Evolutionary conservation across 2,329 filamentous ascomycete genomes (phyloP).

Genomic region (Cylindrodendrum hubeiense): DNA sequence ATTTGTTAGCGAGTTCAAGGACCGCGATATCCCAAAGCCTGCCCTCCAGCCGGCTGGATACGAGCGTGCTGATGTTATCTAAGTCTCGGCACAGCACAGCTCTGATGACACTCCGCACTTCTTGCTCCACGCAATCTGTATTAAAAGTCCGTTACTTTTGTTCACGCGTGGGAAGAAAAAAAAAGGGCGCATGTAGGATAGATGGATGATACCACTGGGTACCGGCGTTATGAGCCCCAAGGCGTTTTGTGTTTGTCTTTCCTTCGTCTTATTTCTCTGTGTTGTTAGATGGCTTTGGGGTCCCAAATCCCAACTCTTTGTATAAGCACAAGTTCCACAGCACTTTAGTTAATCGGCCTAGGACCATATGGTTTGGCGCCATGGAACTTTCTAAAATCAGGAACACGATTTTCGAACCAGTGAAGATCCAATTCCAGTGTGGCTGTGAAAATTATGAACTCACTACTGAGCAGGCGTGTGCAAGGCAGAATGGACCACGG

Average conservation of each 20-base stretch:
- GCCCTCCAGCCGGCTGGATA: slow-evolving; percentile 78
- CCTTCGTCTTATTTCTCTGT: background rate
- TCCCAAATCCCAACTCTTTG: slow-evolving; percentile 16
- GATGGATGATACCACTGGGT: slow-evolving; percentile 21
- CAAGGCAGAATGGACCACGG: background rate
- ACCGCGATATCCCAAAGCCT: slow-evolving; percentile 74
- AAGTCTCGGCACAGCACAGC: slow-evolving; percentile 21
- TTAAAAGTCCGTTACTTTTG: slow-evolving; percentile 4
- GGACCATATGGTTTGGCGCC: background rate
- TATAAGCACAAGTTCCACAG: background rate
- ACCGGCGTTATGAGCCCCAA: slow-evolving; percentile 1
- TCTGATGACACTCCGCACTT: background rate
- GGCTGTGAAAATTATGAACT: background rate
- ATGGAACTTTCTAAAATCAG: background rate
- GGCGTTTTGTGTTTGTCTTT: slow-evolving; percentile 1
- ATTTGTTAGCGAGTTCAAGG: slow-evolving; percentile 86
- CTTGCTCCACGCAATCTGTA: background rate
- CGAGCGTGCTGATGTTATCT: slow-evolving; percentile 86
- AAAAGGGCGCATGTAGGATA: slow-evolving; percentile 11
- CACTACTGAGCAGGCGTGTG: background rate
- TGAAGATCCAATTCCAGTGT: background rate
- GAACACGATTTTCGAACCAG: background rate
- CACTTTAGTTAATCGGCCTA: background rate
- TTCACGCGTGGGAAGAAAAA: slow-evolving; percentile 2
- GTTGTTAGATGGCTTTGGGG: background rate